Evolutionary conservation across 176 grass and related monocot genomes (phyloP).

Genomic region (Chrysopogon serrulatus): DNA sequence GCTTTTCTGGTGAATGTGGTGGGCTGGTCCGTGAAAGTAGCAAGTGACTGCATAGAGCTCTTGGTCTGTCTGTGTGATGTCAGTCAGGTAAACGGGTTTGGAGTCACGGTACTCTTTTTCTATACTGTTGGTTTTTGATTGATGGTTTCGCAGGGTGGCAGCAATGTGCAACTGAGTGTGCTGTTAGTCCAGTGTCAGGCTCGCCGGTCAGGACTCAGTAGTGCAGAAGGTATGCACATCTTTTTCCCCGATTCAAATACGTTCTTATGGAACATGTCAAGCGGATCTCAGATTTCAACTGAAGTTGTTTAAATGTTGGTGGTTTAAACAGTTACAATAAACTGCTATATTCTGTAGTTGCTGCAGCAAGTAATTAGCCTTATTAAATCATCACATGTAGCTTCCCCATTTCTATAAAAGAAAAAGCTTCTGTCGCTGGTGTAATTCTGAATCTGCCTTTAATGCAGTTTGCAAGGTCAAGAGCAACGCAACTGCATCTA

Average conservation of each 20-base stretch:
- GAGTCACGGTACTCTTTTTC: background rate
- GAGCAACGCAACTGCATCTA: conserved; percentile 30
- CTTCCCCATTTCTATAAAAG: too few relatives aligned
- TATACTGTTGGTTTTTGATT: background rate
- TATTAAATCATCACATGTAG: background rate
- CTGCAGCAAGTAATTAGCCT: too few relatives aligned
- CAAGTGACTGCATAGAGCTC: too few relatives aligned
- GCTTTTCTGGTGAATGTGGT: too few relatives aligned
- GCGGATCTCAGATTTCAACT: background rate
- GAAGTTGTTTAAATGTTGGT: background rate
- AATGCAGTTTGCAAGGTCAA: conserved; percentile 36
- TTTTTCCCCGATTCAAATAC: background rate
- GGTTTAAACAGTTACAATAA: background rate
- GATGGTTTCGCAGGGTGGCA: conserved; percentile 13
- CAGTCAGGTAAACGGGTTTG: too few relatives aligned
- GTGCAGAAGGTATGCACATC: conserved; percentile 22
- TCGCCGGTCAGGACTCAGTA: background rate
- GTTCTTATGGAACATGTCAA: too few relatives aligned
- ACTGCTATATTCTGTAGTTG: background rate
- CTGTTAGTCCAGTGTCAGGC: background rate
- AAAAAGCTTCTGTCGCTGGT: background rate
- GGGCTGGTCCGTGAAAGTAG: too few relatives aligned
- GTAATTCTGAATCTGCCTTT: background rate
- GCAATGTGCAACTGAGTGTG: conserved; percentile 24
- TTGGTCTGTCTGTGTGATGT: too few relatives aligned